Base-by-base conservation (phyloP, 2,329 filamentous ascomycete genomes). In the Sclerotiophoma versabilis region DNA sequence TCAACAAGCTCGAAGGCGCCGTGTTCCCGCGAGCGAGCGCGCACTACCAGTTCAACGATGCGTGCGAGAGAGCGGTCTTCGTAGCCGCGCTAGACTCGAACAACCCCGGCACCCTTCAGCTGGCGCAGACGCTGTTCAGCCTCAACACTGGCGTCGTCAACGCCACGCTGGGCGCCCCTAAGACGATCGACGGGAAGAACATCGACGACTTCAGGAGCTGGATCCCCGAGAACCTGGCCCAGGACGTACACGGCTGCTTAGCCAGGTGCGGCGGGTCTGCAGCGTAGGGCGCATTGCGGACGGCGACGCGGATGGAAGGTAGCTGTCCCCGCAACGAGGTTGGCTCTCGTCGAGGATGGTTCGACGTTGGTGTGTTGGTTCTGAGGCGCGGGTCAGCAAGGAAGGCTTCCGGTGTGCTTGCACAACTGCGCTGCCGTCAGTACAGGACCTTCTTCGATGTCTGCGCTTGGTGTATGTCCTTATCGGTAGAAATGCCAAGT, bases 211-310 rank as follows among this genome's bases (percentile, higher is more conserved):
- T 77, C 58, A 45, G 70, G 26, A 65, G 64, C 39, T 26, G 26
- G n/a, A 74, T 77, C 32, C 83, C 84, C 15, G 63, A 64, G 10
- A 82, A 79, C 55, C 76, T 85, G 36, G 82, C 83, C 2, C 66
- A 78, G 19, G 82, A 81, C 41, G 78, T 86, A 12, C 79, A n/a
- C n/a, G n/a, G n/a, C n/a, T n/a, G n/a, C n/a, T n/a, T n/a, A n/a
- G n/a, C n/a, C n/a, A n/a, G n/a, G 84, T 56, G 62, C n/a, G n/a
- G 32, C 15, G 15, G 32, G 15, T 34, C 32, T 34, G n/a, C n/a
- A 34, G n/a, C 32, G 32, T 34, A 34, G 32, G n/a, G 32, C 32
- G 32, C 14, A 34, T 19, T 19, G 32, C 32, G 15, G 32, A 34
- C 32, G 6, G 32, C 15, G n/a, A 34, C 17, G n/a, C 14, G n/a